Evolutionary conservation across 805 yeast species (phyloP), one percentile per base, ranked within the genome.

Genomic region (Maudiozyma bulderi): DNA sequence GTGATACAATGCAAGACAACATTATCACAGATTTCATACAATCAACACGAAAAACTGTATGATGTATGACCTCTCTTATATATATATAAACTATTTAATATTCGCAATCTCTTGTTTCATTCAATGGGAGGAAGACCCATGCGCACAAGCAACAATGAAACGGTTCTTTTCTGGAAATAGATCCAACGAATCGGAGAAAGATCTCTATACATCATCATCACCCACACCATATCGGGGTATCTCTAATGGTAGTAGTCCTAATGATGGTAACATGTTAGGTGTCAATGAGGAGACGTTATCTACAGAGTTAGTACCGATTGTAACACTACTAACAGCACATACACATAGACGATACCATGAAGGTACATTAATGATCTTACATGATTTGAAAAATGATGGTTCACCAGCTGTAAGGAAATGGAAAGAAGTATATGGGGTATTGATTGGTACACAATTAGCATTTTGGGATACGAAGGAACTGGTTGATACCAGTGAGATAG

Each of bases 361-460:
- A 57, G 93, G 91, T 47, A 78, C 82, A 2, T 80, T 86, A 59
- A 78, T 84, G 84, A 66, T 86, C 8, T 70, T 84, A 52, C 80
- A 82, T 56, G 91, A 85, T 57, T 69, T 86, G 56, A 81, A 82
- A 59, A 78, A 86, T 29, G 96, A 91, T 56, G 99, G 99, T 8
- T 77, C 82, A 49, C 90, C 96, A 0, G 81, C 84, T 0, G 86
- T 83, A 45, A 73, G 97, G 43, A 75, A 76, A 58, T 93, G 99
- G 99, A 74, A 76, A 48, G 96, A 93, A 68, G 96, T 90, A 28
- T 93, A 86, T 64, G 98, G 95, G 42, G 87, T 86, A 13, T 71
- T 93, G 40, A 80, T 87, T 4, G 99, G 99, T 20, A 86, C 87
- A 50, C 95, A 91, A 59, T 71, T 93, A 52, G 95, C 97, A 0